Evolutionary conservation across 2,329 filamentous ascomycete genomes (phyloP).

Genomic region (Exophiala dermatitidis): DNA sequence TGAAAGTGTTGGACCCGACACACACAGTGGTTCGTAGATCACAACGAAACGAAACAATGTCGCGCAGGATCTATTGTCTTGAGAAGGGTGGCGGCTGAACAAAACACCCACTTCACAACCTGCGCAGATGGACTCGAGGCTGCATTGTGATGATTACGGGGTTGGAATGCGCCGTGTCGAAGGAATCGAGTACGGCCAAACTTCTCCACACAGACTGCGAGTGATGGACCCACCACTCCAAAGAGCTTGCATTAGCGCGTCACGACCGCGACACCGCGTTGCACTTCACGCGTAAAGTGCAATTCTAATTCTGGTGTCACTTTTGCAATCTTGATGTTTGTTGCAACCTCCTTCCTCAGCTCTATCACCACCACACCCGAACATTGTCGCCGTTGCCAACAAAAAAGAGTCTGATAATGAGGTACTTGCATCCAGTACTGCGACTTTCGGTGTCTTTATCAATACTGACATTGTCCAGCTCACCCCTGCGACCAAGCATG

Average conservation of each 20-base stretch:
- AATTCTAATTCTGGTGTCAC: neutral
- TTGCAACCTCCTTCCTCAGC: neutral
- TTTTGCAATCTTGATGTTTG: neutral
- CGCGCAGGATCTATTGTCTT: too few species aligned
- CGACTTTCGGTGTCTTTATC: neutral
- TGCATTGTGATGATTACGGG: too few species aligned
- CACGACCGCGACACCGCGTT: conserved; percentile 1
- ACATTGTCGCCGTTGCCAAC: neutral
- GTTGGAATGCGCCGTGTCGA: too few species aligned
- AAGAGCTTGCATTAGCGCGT: conserved; percentile 7
- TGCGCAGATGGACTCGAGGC: too few species aligned
- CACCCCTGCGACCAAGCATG: conserved; percentile 72
- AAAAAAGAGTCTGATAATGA: conserved; percentile 11
- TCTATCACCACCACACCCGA: neutral
- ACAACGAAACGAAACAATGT: too few species aligned
- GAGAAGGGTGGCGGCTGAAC: too few species aligned
- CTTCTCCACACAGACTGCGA: too few species aligned
- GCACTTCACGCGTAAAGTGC: conserved; percentile 5
- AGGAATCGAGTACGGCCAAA: too few species aligned
- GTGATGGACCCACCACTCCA: neutral
- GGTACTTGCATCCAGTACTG: conserved; percentile 1
- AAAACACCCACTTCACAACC: too few species aligned
- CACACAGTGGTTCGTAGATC: too few species aligned
- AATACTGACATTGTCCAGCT: conserved; percentile 46
- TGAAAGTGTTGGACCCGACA: too few species aligned